Percentiles rank a stretch among this genome's conserved stretches.
phyloP scores from a whole-genome alignment of 768 basidiomycete genomes.

The Boletus vermiculosoides region DNA sequence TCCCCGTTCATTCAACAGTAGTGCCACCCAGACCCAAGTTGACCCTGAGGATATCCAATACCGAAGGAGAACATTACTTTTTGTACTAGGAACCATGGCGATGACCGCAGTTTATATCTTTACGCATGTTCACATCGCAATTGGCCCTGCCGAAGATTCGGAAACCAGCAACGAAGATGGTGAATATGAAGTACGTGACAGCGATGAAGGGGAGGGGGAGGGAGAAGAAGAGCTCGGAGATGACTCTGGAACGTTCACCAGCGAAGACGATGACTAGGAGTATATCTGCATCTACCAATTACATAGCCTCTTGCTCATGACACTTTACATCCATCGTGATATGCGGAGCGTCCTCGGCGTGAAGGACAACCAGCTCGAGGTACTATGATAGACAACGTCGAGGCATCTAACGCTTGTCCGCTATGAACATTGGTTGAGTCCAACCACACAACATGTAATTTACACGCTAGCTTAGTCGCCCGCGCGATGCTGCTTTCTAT shows the following conservation, averaged over 20 bases:
- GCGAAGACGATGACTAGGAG: conserved; percentile 18
- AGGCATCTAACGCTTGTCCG: conserved; percentile 39
- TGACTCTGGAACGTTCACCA: conserved; percentile 1
- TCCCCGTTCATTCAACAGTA: conserved; percentile 29
- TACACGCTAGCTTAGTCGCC: background rate
- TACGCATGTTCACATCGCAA: background rate
- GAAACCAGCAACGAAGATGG: background rate
- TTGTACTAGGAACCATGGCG: conserved; percentile 46
- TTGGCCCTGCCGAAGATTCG: background rate
- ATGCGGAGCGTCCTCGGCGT: background rate
- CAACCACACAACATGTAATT: background rate
- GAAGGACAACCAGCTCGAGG: background rate
- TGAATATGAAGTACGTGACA: no score
- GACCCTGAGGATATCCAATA: conserved; percentile 47
- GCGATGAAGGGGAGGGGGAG: no score
- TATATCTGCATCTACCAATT: background rate
- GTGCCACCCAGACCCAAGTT: conserved; percentile 11
- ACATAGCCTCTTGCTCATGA: no score
- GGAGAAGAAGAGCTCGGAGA: conserved; percentile 18
- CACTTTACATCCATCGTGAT: conserved; percentile 8
- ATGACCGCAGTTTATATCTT: conserved; percentile 40
- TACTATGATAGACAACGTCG: conserved; percentile 56
- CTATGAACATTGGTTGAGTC: conserved; percentile 34
- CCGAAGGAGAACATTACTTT: conserved; percentile 52
- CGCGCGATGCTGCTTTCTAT: background rate